Evolutionary conservation across 177 flowering plant species (phyloP).

Genomic region (Vitis hybrid): DNA sequence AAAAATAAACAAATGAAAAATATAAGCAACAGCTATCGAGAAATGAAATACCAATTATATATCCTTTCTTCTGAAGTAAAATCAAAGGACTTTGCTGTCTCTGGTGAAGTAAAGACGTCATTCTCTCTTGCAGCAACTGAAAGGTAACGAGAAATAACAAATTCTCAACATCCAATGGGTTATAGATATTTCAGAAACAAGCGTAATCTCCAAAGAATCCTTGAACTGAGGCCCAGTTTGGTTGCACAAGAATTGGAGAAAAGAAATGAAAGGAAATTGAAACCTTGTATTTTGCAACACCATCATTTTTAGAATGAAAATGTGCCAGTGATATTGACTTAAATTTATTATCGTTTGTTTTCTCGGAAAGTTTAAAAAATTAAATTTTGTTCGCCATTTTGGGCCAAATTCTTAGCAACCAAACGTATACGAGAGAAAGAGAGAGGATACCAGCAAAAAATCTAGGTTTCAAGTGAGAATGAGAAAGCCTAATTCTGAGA

Average conservation of each 20-base stretch:
- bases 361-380: neutral
- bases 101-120: slow-evolving; percentile 75
- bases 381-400: neutral
- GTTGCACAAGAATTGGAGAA: neutral
- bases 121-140: slow-evolving; percentile 55
- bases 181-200: neutral
- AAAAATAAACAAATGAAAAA: neutral
- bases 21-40: neutral
- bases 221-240: neutral
- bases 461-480: slow-evolving; percentile 19
- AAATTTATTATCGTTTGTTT: neutral
- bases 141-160: slow-evolving; percentile 15
- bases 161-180: neutral
- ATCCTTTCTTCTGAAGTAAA: slow-evolving; percentile 81
- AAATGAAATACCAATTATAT: slow-evolving; percentile 66
- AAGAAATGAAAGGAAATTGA: neutral
- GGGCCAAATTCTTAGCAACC: neutral
- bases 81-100: slow-evolving; percentile 73
- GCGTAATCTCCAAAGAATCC: neutral
- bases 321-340: neutral
- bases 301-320: neutral
- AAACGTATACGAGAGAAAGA: neutral
- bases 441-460: slow-evolving; percentile 31
- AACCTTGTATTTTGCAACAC: no score
- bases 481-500: slow-evolving; percentile 25